phyloP scores from a whole-genome alignment of 495 filamentous ascomycete species.

The Trichoderma asperelloides region DNA sequence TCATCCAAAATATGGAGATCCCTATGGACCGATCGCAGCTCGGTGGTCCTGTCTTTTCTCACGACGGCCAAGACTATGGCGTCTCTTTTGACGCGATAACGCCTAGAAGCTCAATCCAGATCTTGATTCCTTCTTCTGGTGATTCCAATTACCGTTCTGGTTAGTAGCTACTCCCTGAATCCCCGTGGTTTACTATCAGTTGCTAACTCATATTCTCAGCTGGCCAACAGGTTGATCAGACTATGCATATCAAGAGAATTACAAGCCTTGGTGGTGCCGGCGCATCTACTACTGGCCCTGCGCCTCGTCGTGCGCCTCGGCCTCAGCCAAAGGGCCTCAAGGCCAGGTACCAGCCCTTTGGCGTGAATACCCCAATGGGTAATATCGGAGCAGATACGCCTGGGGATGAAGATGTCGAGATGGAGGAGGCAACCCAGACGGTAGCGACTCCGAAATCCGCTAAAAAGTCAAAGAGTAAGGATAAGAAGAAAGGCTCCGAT shows the following conservation, averaged over 20 bases:
- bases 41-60: conserved; percentile 28
- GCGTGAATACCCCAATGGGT: conserved; percentile 21
- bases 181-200: not conserved
- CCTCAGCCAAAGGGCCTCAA: conserved; percentile 38
- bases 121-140: conserved; percentile 28
- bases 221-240: conserved; percentile 28
- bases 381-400: conserved; percentile 17
- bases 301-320: conserved; percentile 19
- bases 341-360: conserved; percentile 34
- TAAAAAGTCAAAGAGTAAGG: conserved; percentile 3
- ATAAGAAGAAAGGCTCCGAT: conserved; percentile 6
- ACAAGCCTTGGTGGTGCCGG: conserved; percentile 17
- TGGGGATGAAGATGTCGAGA: conserved; percentile 18
- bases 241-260: conserved; percentile 34
- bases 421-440: conserved; percentile 2
- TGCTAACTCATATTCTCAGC: conserved; percentile 16
- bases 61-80: conserved; percentile 33
- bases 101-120: conserved; percentile 30
- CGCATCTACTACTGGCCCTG: not conserved
- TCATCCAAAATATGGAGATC: conserved; percentile 37
- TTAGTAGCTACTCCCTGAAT: conserved; percentile 18
- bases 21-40: conserved; percentile 27
- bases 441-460: not conserved
- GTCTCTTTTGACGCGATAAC: conserved; percentile 25
- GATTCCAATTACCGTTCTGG: conserved; percentile 32